Conservation (phyloP, 768 basidiomycete species). For the Lactarius vividus region DNA sequence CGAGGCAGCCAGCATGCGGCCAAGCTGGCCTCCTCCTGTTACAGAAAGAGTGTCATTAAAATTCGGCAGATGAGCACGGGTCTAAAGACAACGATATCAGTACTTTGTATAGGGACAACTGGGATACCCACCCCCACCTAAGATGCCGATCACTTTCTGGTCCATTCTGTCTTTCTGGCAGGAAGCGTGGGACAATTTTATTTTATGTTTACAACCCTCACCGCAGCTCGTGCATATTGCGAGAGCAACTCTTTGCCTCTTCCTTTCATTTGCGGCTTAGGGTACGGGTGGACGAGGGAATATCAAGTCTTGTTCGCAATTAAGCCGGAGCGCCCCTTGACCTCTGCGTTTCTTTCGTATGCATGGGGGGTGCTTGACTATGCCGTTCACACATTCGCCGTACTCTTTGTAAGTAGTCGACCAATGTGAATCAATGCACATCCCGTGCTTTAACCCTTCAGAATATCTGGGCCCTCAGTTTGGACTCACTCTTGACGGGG, state of each 20-base stretch:
- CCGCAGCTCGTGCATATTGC: slow-evolving; percentile 38
- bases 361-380: slow-evolving; percentile 70
- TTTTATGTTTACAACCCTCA: slow-evolving; percentile 33
- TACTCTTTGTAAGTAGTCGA: slow-evolving; percentile 19
- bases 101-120: background rate
- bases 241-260: slow-evolving; percentile 55
- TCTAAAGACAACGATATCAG: slow-evolving; percentile 9
- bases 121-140: slow-evolving; percentile 39
- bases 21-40: slow-evolving; percentile 94
- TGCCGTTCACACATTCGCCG: slow-evolving; percentile 55
- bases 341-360: slow-evolving; percentile 39
- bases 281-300: slow-evolving; percentile 53
- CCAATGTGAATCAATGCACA: background rate
- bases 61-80: background rate
- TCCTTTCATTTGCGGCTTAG: slow-evolving; percentile 38
- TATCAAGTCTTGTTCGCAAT: slow-evolving; percentile 54
- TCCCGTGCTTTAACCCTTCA: background rate
- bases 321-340: slow-evolving; percentile 75
- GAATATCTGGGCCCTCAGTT: background rate
- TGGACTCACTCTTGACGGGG: background rate
- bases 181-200: background rate
- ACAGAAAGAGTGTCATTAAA: background rate
- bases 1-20: slow-evolving; percentile 92
- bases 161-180: slow-evolving; percentile 30
- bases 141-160: slow-evolving; percentile 36